Conservation (phyloP, 352 stramenopile genomes). For the Nothophytophthora sp. region DNA sequence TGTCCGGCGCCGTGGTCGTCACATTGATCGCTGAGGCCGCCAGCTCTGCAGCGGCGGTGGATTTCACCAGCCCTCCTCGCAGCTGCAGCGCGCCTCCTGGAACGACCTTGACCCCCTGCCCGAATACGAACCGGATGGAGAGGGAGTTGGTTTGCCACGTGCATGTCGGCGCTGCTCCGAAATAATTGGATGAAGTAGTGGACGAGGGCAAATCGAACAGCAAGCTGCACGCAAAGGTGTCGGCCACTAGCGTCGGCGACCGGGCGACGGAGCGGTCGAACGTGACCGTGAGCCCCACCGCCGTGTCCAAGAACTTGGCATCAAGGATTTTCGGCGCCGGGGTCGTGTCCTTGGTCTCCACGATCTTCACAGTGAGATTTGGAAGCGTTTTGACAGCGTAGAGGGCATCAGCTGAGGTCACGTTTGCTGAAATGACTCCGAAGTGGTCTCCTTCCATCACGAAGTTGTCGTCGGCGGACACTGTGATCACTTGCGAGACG, state of each 20-base stretch:
- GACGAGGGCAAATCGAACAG: constrained; percentile 53
- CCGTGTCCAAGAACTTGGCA: constrained; percentile 56
- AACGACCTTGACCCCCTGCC: constrained; percentile 36
- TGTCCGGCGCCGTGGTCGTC: constrained; percentile 32
- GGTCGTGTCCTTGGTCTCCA: constrained; percentile 62
- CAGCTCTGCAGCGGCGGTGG: constrained; percentile 42
- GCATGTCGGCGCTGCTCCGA: constrained; percentile 35
- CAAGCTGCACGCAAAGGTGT: constrained; percentile 45
- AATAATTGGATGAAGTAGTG: constrained; percentile 33
- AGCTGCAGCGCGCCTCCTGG: constrained; percentile 36
- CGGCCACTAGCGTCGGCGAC: constrained; percentile 15
- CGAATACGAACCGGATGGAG: constrained; percentile 55
- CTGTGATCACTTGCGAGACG: constrained; percentile 31
- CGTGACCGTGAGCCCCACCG: constrained; percentile 35
- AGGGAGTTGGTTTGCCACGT: constrained; percentile 46
- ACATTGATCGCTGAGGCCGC: constrained; percentile 34
- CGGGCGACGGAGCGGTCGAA: constrained; percentile 58
- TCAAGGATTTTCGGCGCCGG: constrained; percentile 54
- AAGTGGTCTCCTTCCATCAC: constrained; percentile 44
- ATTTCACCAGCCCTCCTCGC: constrained; percentile 52
- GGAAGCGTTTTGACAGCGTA: constrained; percentile 32
- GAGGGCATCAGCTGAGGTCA: constrained; percentile 28
- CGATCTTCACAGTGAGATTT: constrained; percentile 45
- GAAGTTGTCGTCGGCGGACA: constrained; percentile 52
- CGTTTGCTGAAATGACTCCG: constrained; percentile 25